Evolutionary conservation across 768 basidiomycete genomes (phyloP).

Genomic region (Gelatoporia subvermispora): DNA sequence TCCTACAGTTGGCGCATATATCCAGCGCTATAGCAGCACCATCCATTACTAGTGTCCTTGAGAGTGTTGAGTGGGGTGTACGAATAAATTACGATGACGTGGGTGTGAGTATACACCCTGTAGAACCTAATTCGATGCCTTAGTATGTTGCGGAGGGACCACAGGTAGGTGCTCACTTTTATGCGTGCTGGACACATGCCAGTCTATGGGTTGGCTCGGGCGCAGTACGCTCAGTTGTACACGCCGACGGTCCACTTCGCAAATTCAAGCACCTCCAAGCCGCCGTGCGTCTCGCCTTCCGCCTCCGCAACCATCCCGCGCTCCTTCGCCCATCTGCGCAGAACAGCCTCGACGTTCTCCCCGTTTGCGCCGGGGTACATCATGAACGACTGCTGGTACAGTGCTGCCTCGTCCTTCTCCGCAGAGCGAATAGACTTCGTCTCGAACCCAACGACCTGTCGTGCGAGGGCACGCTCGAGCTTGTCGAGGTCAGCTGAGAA

Average conservation of each 20-base stretch:
- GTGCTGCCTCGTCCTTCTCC: slow-evolving; percentile 40
- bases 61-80: too few relatives aligned
- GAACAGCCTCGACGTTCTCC: slow-evolving; percentile 28
- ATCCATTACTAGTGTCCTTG: too few relatives aligned
- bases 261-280: slow-evolving; percentile 48
- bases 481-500: slow-evolving; percentile 54
- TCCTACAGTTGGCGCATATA: too few relatives aligned
- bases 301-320: slow-evolving; percentile 36
- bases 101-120: too few relatives aligned
- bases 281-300: slow-evolving; percentile 29
- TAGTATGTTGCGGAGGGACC: too few relatives aligned
- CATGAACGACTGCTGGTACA: slow-evolving; percentile 73
- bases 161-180: too few relatives aligned
- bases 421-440: slow-evolving; percentile 44
- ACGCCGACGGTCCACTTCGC: slow-evolving; percentile 62
- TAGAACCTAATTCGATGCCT: too few relatives aligned
- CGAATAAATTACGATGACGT: too few relatives aligned
- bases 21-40: too few relatives aligned
- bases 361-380: slow-evolving; percentile 58
- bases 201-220: too few relatives aligned
- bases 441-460: slow-evolving; percentile 83
- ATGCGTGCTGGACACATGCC: too few relatives aligned
- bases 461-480: slow-evolving; percentile 71
- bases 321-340: slow-evolving; percentile 52
- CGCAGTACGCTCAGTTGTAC: too few relatives aligned